Conservation (phyloP, 345 rosid species). For the Arabidopsis arenosa region DNA sequence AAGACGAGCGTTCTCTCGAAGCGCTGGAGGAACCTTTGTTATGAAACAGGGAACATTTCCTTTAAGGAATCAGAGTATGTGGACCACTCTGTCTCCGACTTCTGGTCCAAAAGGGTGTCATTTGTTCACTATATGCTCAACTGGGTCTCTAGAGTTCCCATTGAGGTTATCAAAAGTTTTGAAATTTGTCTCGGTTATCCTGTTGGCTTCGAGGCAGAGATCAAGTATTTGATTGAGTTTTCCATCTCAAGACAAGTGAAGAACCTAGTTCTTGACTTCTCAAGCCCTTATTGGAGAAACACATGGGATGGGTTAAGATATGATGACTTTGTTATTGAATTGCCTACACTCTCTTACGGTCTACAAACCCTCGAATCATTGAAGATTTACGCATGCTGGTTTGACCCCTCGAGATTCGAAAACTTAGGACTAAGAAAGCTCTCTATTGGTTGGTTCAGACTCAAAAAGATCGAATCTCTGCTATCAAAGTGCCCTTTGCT, state of each 20-base stretch:
- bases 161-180: conserved; percentile 22
- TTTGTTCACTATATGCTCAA: conserved; percentile 35
- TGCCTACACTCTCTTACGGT: conserved; percentile 43
- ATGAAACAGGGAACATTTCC: conserved; percentile 24
- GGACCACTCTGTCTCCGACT: background rate
- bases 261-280: conserved; percentile 49
- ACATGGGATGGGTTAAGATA: background rate
- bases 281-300: conserved; percentile 43
- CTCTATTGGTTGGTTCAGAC: background rate
- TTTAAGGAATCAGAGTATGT: conserved; percentile 45
- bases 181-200: conserved; percentile 44
- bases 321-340: conserved; percentile 3
- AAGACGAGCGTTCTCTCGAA: conserved; percentile 42
- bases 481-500: background rate
- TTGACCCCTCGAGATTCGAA: background rate
- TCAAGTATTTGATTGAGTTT: conserved; percentile 38
- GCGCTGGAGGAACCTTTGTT: conserved; percentile 45
- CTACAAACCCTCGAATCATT: conserved; percentile 37
- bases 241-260: conserved; percentile 26
- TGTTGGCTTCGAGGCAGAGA: background rate
- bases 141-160: conserved; percentile 29
- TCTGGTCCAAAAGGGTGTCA: background rate
- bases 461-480: background rate
- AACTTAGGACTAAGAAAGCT: background rate
- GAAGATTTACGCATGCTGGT: conserved; percentile 41